Evolutionary conservation across 2,329 filamentous ascomycete genomes (phyloP).

Genomic region (Sarocladium brachiariae): DNA sequence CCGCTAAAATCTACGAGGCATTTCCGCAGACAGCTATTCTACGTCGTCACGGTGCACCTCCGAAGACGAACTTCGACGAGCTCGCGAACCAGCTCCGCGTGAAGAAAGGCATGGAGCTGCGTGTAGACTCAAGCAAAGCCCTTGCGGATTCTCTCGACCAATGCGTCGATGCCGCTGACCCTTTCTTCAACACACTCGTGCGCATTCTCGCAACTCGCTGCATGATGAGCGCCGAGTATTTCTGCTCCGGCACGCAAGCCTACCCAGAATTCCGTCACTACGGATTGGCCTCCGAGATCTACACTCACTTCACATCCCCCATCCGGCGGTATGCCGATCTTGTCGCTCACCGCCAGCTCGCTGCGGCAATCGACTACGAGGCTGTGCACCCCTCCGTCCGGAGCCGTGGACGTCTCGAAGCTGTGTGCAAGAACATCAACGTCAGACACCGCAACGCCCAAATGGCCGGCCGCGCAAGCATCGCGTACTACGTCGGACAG

Average conservation of each 20-base stretch:
- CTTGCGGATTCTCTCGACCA: slow-evolving; percentile 85
- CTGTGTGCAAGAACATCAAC: slow-evolving; percentile 97
- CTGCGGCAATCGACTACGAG: slow-evolving; percentile 91
- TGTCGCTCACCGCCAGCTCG: slow-evolving; percentile 87
- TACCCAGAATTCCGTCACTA: slow-evolving; percentile 96
- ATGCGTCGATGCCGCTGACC: slow-evolving; percentile 72
- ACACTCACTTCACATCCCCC: slow-evolving; percentile 96
- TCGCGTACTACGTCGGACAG: slow-evolving; percentile 97
- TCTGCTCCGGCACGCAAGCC: slow-evolving; percentile 86
- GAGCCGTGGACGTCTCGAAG: slow-evolving; percentile 78
- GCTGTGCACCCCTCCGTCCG: slow-evolving; percentile 73
- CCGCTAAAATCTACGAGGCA: slow-evolving; percentile 78
- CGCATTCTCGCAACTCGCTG: slow-evolving; percentile 96
- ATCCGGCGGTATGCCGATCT: slow-evolving; percentile 98
- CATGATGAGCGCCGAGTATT: slow-evolving; percentile 99
- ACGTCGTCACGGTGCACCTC: slow-evolving; percentile 83
- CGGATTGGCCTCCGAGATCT: slow-evolving; percentile 91
- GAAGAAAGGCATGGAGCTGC: slow-evolving; percentile 74
- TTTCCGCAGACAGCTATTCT: slow-evolving; percentile 95
- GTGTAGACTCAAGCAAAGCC: slow-evolving; percentile 82
- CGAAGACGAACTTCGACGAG: slow-evolving; percentile 95
- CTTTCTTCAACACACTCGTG: slow-evolving; percentile 97
- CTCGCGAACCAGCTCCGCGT: slow-evolving; percentile 84
- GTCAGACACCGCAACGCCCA: slow-evolving; percentile 95
- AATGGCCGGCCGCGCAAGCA: slow-evolving; percentile 85